Conservation (phyloP, 768 basidiomycete genomes). For the Leccinum olivaceopallidum region DNA sequence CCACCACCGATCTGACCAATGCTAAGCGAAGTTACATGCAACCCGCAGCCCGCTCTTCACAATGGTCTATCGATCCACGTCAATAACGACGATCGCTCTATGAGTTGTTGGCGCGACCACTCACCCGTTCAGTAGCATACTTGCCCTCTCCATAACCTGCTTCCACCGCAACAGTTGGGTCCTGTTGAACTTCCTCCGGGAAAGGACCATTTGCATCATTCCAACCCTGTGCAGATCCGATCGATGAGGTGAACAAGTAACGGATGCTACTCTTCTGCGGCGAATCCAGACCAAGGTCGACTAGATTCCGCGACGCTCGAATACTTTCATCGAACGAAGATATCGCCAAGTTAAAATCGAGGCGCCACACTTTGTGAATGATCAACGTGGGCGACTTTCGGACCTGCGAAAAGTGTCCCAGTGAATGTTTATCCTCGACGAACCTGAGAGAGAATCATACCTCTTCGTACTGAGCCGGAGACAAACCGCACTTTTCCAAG, state of each 20-base stretch:
- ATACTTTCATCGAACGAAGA: slow-evolving; percentile 46
- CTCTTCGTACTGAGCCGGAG: slow-evolving; percentile 20
- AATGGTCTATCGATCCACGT: slow-evolving; percentile 32
- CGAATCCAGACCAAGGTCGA: slow-evolving; percentile 33
- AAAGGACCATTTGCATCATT: slow-evolving; percentile 29
- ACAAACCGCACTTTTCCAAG: slow-evolving; percentile 32
- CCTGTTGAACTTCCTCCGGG: slow-evolving; percentile 36
- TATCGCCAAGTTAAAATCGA: slow-evolving; percentile 43
- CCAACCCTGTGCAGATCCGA: slow-evolving; percentile 37
- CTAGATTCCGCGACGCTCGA: slow-evolving; percentile 37
- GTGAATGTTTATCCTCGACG: background rate
- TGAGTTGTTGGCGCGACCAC: slow-evolving; percentile 4
- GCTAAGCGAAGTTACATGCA: slow-evolving; percentile 39
- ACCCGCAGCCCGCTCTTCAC: slow-evolving; percentile 30
- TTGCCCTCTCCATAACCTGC: slow-evolving; percentile 50
- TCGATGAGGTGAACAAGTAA: slow-evolving; percentile 43
- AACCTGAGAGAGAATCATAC: background rate
- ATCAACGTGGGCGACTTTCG: slow-evolving; percentile 34
- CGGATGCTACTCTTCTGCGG: slow-evolving; percentile 29
- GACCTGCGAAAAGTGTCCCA: slow-evolving; percentile 24
- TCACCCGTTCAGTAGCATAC: slow-evolving; percentile 41
- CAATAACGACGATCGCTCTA: background rate
- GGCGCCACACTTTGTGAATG: slow-evolving; percentile 47
- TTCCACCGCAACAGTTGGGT: slow-evolving; percentile 37
- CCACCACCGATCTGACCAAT: slow-evolving; percentile 50